Conservation (phyloP, 345 rosid genomes). For the Anastatica hierochuntica region DNA sequence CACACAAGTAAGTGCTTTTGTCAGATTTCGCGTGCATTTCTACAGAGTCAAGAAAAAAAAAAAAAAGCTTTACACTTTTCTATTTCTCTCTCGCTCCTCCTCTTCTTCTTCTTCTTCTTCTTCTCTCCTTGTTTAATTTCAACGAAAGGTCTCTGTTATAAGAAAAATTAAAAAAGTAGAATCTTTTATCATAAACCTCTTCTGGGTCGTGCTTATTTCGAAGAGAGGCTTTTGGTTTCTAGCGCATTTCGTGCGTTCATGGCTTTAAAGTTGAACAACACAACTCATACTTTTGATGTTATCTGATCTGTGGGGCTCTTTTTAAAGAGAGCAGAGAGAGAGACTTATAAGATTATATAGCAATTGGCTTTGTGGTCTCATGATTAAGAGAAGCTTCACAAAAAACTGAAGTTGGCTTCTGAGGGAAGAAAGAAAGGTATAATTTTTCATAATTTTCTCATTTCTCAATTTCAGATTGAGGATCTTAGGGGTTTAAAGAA, state of each 20-base stretch:
- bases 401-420: no score
- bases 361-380: no score
- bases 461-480: background rate
- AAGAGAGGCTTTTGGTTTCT: conserved; percentile 8
- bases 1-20: conserved; percentile 25
- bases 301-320: no score
- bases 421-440: background rate
- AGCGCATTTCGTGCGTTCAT: conserved; percentile 18
- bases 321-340: background rate
- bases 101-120: conserved; percentile 3
- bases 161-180: background rate
- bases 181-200: conserved; percentile 18
- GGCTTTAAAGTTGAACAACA: conserved; percentile 35
- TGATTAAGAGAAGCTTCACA: no score
- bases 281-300: no score
- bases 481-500: conserved; percentile 2
- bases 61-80: background rate
- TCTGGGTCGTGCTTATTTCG: conserved; percentile 6
- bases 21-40: conserved; percentile 31
- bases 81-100: background rate
- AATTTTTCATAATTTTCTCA: no score
- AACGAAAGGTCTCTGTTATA: conserved; percentile 23
- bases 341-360: background rate
- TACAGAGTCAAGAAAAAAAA: no score
- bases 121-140: background rate